Conservation (phyloP, 208 protist genomes). For the Acanthamoeba sp. region DNA sequence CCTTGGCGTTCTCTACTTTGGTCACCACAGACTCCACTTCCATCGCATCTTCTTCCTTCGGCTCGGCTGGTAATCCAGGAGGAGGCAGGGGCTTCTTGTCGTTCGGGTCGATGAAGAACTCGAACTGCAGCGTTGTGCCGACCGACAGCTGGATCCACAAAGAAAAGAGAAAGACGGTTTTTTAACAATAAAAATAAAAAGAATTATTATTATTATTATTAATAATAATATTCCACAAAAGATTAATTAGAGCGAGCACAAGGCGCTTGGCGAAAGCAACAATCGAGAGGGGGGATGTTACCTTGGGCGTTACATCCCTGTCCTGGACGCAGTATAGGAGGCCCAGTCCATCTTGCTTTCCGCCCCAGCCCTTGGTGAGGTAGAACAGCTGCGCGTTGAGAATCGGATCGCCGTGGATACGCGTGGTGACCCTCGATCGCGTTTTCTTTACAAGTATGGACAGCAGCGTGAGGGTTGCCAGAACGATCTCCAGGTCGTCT, state of each 20-base stretch:
- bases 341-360: slow-evolving; percentile 65
- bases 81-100: neutral
- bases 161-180: neutral
- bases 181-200: neutral
- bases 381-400: slow-evolving; percentile 66
- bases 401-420: slow-evolving; percentile 47
- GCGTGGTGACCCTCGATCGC: slow-evolving; percentile 55
- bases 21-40: slow-evolving; percentile 44
- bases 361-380: slow-evolving; percentile 71
- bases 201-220: no score
- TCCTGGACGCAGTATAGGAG: slow-evolving; percentile 57
- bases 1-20: neutral
- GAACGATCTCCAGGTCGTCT: slow-evolving; percentile 40
- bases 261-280: neutral
- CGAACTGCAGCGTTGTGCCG: slow-evolving; percentile 66
- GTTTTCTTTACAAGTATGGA: slow-evolving; percentile 65
- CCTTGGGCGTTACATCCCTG: slow-evolving; percentile 55
- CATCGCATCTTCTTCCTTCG: neutral
- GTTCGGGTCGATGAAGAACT: slow-evolving; percentile 62
- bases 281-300: neutral
- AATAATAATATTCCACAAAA: neutral
- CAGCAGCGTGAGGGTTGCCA: slow-evolving; percentile 32
- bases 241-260: neutral
- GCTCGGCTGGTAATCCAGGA: neutral
- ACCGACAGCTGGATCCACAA: neutral